Evolutionary conservation across 164 flowering plant species (phyloP), one percentile per base, ranked within the genome.

Genomic region (Nymphaea thermarum): DNA sequence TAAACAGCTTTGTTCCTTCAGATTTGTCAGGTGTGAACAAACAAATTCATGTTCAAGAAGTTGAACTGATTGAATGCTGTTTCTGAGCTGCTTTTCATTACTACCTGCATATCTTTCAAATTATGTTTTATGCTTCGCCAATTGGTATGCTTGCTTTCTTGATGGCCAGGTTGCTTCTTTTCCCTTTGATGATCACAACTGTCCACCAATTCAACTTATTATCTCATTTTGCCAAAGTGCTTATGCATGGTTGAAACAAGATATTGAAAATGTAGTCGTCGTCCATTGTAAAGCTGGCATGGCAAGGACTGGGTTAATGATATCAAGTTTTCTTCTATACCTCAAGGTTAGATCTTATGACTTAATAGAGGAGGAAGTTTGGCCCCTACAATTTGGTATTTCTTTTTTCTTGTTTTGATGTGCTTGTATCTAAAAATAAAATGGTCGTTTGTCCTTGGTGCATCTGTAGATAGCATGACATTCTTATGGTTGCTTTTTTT

Each of bases 281-380:
- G 94, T 94, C 74, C 99, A 94, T 71, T 91, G 99, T 64, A 94
- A 94, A 77, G 96, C 99, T 75, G 99, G 99, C 74, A 94, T 88
- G 93, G 99, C 98, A 16, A 87, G 99, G 80, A 94, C 99, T 47
- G 99, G 99, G 53, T 72, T 94, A 67, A 94, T 94, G 99, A 90
- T 94, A 72, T 94, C 98, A 63, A 91, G 99, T 81, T 93, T 94
- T 71, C 96, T 94, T 74, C 72, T 94, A 15, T 94, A 73, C 74
- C 78, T 94, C 75, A 94, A 94, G 90, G 98, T 90, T 65, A 15
- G 8, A 15, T 15, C 14, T 5, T 51, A 25, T 25, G 12, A 25
- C 14, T 51, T 10, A 51, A 51, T 51, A 2, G 8, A 6, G 8
- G 8, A 8, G 14, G 57, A 51, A 15, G 14, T 15, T 51, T 15